Conservation (phyloP, 805 yeast species). For the Suhomyces canberraensis region DNA sequence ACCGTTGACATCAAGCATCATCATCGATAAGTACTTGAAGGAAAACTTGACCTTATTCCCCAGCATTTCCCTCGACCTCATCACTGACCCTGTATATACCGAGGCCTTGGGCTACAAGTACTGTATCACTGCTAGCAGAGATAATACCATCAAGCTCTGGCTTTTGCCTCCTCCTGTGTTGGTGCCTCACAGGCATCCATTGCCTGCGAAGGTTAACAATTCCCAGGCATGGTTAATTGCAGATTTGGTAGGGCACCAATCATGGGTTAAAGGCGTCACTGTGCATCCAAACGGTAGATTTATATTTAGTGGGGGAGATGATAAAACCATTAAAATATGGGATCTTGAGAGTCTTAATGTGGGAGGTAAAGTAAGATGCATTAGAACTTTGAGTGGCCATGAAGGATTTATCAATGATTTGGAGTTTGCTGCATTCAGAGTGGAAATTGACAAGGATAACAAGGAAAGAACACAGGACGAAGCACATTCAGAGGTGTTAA, state of each 20-base stretch:
- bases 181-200: conserved; percentile 52
- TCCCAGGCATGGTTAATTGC: conserved; percentile 59
- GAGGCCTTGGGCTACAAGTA: conserved; percentile 58
- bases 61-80: conserved; percentile 29
- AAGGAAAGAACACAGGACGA: conserved; percentile 16
- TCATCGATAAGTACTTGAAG: conserved; percentile 45
- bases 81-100: conserved; percentile 24
- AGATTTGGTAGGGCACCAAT: conserved; percentile 69
- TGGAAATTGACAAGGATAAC: conserved; percentile 3
- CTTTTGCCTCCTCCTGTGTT: conserved; percentile 62
- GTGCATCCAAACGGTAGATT: conserved; percentile 76
- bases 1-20: conserved; percentile 48
- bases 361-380: conserved; percentile 42
- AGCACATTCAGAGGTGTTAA: conserved; percentile 21
- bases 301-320: conserved; percentile 74
- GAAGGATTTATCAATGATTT: conserved; percentile 74
- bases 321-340: conserved; percentile 75
- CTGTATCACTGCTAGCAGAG: conserved; percentile 77
- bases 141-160: conserved; percentile 74
- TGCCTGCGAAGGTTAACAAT: conserved; percentile 48
- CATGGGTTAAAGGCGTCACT: conserved; percentile 75
- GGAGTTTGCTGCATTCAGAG: conserved; percentile 46
- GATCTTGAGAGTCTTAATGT: conserved; percentile 46
- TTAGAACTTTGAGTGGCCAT: conserved; percentile 56
- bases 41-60: conserved; percentile 30